These are phyloP conservation scores for Endoconidiophora laricicola DNA, from an alignment of 2,329 filamentous ascomycete genomes.

Conservation along the genomic window DNA sequence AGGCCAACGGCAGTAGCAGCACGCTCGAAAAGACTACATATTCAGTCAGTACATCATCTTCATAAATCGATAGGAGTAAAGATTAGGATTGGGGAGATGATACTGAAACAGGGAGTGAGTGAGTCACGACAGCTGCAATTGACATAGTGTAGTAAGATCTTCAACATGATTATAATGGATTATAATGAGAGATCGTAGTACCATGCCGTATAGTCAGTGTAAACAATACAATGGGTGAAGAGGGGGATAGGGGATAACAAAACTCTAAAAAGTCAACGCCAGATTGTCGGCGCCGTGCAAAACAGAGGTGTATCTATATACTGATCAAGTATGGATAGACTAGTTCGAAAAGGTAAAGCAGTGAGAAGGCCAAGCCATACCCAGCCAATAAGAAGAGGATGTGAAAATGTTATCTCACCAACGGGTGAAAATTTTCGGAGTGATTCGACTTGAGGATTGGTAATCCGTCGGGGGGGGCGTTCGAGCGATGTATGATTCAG, in stretches of 20 bases:
- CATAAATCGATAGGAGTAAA: constrained; percentile 17
- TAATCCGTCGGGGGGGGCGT: constrained; percentile 13
- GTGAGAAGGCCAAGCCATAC: constrained; percentile 23
- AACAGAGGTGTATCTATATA: background rate
- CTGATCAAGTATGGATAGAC: background rate
- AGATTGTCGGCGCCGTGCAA: background rate
- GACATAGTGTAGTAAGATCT: background rate
- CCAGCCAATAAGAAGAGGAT: constrained; percentile 28
- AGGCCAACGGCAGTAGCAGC: constrained; percentile 71
- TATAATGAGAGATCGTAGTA: constrained; percentile 3
- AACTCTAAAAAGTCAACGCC: constrained; percentile 19
- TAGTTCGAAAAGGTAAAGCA: constrained; percentile 3
- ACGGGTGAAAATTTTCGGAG: constrained; percentile 24
- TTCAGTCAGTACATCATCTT: background rate
- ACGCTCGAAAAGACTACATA: constrained; percentile 78
- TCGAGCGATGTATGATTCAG: background rate
- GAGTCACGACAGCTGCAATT: constrained; percentile 7
- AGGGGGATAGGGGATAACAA: constrained; percentile 41
- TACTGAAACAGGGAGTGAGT: constrained; percentile 11
- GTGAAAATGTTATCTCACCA: constrained; percentile 55
- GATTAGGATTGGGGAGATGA: constrained; percentile 16
- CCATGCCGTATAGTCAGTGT: too few relatives aligned
- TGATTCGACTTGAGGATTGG: constrained; percentile 22
- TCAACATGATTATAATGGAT: background rate
- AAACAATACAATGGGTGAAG: background rate